Evolutionary conservation across 495 filamentous ascomycete genomes (phyloP), one percentile per base, ranked within the genome.

Genomic region (Hypoxylon cercidicola): DNA sequence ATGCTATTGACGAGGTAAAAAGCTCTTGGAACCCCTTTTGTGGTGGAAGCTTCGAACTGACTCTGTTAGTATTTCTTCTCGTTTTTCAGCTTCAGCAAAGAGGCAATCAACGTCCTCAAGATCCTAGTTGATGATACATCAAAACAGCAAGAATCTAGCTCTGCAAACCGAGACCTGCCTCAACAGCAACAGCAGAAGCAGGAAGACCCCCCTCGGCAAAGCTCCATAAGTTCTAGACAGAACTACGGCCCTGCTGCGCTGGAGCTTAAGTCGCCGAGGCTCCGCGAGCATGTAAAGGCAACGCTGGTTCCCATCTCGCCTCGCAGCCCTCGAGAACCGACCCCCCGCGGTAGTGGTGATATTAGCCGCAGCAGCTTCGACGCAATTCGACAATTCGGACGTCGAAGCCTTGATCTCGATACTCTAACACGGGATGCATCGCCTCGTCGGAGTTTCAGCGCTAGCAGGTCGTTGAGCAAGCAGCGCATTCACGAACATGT

Each of bases 61-160:
- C 4, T n/a, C 5, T n/a, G 23, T 4, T 60, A 96, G 91, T 97
- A 97, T 74, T 98, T 93, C 72, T 98, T 99, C 74, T 91, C 93
- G 0, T 98, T 98, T 75, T 97, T 97, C 71, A 89, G 87, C 62
- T 90, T 87, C 49, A 92, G 92, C 6, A 88, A 91, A 69, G 92
- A 97, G 58, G 95, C 93, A 5, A 84, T 97, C 53, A 85, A 88
- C 44, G 85, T 95, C 18, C 77, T 99, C 30, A 89, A 87, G 61
- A 85, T 87, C 40, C 76, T 97, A 35, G 85, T 95, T 0, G 87
- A 90, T 57, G 89, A 88, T 55, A 82, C 86, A 1, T 72, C 85
- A 8, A 82, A 84, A 18, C 85, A 79, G 30, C 70, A 78, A 30
- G 55, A 41, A 3, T 78, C 70, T 4, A 72, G 55, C 0, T 40